These are phyloP conservation scores for Nicotiana knightiana DNA, from an alignment of 257 asterid genomes.

Conservation along the genomic window DNA sequence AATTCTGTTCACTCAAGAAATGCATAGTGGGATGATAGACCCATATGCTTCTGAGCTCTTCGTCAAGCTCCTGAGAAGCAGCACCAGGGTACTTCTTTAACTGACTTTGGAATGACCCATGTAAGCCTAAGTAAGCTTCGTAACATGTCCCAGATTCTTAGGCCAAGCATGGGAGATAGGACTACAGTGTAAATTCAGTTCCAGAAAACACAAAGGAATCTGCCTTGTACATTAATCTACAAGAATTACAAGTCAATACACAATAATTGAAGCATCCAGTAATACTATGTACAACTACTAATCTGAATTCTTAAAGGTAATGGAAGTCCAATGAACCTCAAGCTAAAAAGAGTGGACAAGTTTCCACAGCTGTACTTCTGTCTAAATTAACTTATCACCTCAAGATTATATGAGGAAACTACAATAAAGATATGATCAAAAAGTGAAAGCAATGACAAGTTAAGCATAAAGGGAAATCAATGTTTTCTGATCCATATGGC, in stretches of 20 bases:
- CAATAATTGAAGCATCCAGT: background rate
- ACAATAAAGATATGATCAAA: background rate
- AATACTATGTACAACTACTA: background rate
- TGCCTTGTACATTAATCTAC: background rate
- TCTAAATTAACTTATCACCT: background rate
- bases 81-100: background rate
- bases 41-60: background rate
- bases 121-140: background rate
- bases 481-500: background rate
- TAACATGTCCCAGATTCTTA: background rate
- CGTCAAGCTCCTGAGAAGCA: background rate
- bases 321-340: background rate
- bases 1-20: background rate
- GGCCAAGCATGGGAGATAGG: background rate
- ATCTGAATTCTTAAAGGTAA: background rate
- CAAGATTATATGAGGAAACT: background rate
- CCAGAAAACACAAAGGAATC: background rate
- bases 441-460: background rate
- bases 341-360: background rate
- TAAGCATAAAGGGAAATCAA: background rate
- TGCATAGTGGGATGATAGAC: background rate
- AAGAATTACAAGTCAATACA: background rate
- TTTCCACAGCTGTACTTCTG: background rate
- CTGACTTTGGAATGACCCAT: background rate
- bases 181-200: background rate